Base-by-base conservation (phyloP, 2,329 filamentous ascomycete species). In the Elsinoe fawcettii region DNA sequence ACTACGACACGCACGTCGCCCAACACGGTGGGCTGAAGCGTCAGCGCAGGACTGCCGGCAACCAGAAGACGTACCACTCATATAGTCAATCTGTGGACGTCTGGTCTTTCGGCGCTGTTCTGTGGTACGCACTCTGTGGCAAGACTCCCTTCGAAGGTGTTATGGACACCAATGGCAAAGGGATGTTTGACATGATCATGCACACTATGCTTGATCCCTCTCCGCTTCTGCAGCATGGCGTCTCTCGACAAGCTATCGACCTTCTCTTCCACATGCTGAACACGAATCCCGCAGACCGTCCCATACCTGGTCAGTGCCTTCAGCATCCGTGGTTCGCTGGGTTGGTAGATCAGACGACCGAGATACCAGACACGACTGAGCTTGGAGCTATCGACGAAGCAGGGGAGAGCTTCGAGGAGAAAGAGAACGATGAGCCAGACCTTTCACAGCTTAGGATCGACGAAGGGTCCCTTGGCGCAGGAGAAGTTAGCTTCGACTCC, bases 71-170 rank as follows among this genome's bases (percentile, higher is more conserved):
- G 71, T 78, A 66, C 73, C 75, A 72, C 66, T 84, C 89, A 20
- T 99, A 99, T 70, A 89, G 85, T 66, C 89, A 95, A 60, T 89
- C 90, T 1, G 88, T 97, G 30, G 93, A 99, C 68, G 88, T 96
- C 61, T 99, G 93, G 92, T 97, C 93, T 0, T 82, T 96, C 47
- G 93, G 89, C 14, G 93, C 91, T 12, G 93, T 99, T 1, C 73
- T 97, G 5, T 99, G 90, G 74, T 93, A 88, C 66, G 78, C 89
- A 5, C 76, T 99, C n/a, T 90, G 86, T 4, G 83, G 82, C 9
- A 79, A 79, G 27, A 87, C 92, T 25, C 92, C 93, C 0, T 97
- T 89, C 69, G 86, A 86, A 25, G 90, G 88, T 14, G 83, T 84
- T 61, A 83, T 81, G 25, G 88, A 90, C 63, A 83, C 86, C 53